These are phyloP conservation scores for Diplosphaera chodatii DNA, from an alignment of 139 green algal genomes.

Conservation along the genomic window DNA sequence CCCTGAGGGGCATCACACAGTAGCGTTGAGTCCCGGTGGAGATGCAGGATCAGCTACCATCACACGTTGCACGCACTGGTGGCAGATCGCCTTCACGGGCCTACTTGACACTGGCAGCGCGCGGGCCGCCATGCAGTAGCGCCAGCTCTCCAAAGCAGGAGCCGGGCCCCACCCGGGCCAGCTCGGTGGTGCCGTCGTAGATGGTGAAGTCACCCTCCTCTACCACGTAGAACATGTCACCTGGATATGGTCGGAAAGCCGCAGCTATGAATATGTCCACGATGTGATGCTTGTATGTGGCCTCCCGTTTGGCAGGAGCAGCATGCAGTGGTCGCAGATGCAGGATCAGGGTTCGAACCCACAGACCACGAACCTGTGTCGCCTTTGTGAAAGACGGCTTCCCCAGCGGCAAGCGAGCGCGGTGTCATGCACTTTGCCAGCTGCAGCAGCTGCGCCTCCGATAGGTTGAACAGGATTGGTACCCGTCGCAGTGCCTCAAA, in stretches of 20 bases:
- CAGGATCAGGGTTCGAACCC: too few relatives aligned
- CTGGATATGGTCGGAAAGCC: too few relatives aligned
- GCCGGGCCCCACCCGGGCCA: conserved; percentile 56
- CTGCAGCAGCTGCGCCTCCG: conserved; percentile 72
- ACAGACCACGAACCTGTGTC: conserved; percentile 28
- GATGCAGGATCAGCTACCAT: too few relatives aligned
- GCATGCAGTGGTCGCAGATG: too few relatives aligned
- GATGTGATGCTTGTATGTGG: too few relatives aligned
- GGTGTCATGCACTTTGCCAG: conserved; percentile 55
- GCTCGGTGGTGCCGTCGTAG: conserved; percentile 47
- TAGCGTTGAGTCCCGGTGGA: too few relatives aligned
- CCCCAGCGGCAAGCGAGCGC: conserved; percentile 10
- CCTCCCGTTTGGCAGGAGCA: too few relatives aligned
- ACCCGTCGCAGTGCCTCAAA: conserved; percentile 76
- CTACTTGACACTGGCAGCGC: conserved; percentile 40
- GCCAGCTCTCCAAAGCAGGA: conserved; percentile 89
- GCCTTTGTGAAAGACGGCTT: conserved; percentile 51
- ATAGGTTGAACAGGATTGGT: conserved; percentile 67
- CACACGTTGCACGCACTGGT: too few relatives aligned
- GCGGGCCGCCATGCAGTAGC: conserved; percentile 54
- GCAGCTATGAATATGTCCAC: too few relatives aligned
- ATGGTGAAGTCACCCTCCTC: conserved; percentile 69
- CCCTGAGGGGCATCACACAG: too few relatives aligned
- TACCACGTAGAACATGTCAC: conserved; percentile 84
- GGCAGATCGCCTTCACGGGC: too few relatives aligned